Base-by-base conservation (phyloP, 805 yeast species). In the Cyberlindnera japonica region DNA sequence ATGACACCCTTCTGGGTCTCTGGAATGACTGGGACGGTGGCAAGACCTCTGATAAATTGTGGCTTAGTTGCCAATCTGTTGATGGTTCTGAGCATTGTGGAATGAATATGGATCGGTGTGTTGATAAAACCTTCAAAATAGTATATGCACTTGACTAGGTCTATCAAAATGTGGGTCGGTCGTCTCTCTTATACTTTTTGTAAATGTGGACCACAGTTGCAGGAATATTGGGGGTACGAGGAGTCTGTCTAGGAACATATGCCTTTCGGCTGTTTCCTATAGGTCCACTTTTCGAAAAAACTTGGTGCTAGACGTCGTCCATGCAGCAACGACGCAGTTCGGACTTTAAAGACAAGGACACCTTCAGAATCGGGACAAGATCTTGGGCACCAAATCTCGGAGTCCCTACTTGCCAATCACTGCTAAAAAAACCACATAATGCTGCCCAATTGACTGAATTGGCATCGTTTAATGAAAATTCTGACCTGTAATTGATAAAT, bases 1-100 rank as follows among this genome's bases (percentile, higher is more conserved):
- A 81, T 69, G 32, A 81, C 76, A 43, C 80, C 93, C 60, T 81
- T 82, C 69, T 82, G 90, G 38, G 81, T 75, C 47, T 64, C 63
- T 61, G 90, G 90, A 55, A 82, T 68, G 31, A 43, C 54, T 38
- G 51, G 52, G 36, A 57, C 51, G 41, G 69, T 45, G 41, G 49
- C 45, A 23, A 46, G 48, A 28, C 28, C 25, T 54, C 58, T 54
- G 34, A 42, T 29, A 45, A 48, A 40, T 14, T 40, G 34, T 40
- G 46, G 43, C 35, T 38, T 40, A 28, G 43, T 42, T 24, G 39
- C 37, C 20, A 38, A 26, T 49, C 53, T 51, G 41, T 36, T 35
- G 41, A 40, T 34, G 20, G 57, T 47, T 55, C 59, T 54, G 20
- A 56, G 51, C 58, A 51, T 56, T 46, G 44, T 48, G 37, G 30